phyloP scores from a whole-genome alignment of 495 filamentous ascomycete genomes.

The Beverwykella pulmonaria region DNA sequence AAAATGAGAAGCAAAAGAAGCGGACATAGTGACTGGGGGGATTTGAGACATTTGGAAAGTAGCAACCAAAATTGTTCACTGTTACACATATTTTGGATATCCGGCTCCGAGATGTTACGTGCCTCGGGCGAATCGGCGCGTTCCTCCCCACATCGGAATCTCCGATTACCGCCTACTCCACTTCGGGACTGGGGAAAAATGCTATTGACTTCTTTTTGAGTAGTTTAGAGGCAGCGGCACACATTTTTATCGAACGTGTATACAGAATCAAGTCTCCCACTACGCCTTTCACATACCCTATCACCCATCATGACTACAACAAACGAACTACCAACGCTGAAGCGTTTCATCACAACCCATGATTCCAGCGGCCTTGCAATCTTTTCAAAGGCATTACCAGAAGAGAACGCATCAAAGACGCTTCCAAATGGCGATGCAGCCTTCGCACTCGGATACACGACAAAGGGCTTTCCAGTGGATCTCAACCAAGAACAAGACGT shows the following conservation, averaged over 20 bases:
- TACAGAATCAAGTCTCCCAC: no score
- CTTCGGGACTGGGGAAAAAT: neutral
- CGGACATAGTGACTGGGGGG: neutral
- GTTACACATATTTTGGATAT: no score
- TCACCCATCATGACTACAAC: no score
- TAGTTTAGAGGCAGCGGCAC: no score
- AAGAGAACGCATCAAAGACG: slow-evolving; percentile 21
- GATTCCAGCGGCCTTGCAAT: slow-evolving; percentile 36
- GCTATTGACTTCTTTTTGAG: no score
- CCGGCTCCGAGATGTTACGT: no score
- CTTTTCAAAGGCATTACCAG: slow-evolving; percentile 37
- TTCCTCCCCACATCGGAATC: neutral
- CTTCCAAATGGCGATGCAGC: slow-evolving; percentile 17
- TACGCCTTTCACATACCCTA: no score
- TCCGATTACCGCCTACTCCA: neutral
- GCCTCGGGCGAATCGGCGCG: no score
- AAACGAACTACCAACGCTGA: no score
- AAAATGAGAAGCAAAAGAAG: slow-evolving; percentile 17
- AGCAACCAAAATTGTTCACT: no score
- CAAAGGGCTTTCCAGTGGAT: slow-evolving; percentile 36
- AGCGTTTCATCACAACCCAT: slow-evolving; percentile 38
- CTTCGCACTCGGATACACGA: slow-evolving; percentile 36
- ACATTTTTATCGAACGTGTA: no score
- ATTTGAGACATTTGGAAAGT: no score
- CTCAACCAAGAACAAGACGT: slow-evolving; percentile 38